phyloP scores from a whole-genome alignment of 441 rosid genomes.

The Erodium trifolium region DNA sequence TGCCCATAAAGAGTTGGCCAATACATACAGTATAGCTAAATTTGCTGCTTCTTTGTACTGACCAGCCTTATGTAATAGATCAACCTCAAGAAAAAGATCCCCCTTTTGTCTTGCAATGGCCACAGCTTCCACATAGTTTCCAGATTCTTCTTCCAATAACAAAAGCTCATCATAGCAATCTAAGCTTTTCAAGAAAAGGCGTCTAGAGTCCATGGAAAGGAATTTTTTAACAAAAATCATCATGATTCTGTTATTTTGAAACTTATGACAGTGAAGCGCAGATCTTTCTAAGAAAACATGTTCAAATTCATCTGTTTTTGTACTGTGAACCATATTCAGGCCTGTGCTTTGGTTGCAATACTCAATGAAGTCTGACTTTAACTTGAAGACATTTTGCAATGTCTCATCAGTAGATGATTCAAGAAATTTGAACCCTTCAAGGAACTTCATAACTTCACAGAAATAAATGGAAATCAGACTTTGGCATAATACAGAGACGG shows the following conservation, averaged over 20 bases:
- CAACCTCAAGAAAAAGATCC: slow-evolving; percentile 29
- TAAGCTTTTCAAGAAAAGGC: slow-evolving; percentile 27
- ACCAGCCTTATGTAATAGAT: slow-evolving; percentile 30
- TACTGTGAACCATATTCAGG: slow-evolving; percentile 15
- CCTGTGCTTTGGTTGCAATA: slow-evolving; percentile 25
- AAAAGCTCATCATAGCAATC: slow-evolving; percentile 38
- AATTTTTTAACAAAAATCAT: slow-evolving; percentile 35
- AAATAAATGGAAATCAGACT: slow-evolving; percentile 21
- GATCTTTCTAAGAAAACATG: slow-evolving; percentile 34
- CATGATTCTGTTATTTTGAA: slow-evolving; percentile 30
- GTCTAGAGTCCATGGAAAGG: slow-evolving; percentile 20
- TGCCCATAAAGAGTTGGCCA: slow-evolving; percentile 41
- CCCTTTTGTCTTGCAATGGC: slow-evolving; percentile 34
- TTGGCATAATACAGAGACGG: slow-evolving; percentile 23
- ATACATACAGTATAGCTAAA: slow-evolving; percentile 30
- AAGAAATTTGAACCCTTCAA: slow-evolving; percentile 22
- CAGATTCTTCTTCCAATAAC: slow-evolving; percentile 34
- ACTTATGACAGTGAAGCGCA: slow-evolving; percentile 28
- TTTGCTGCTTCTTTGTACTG: slow-evolving; percentile 27
- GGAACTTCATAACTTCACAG: slow-evolving; percentile 28
- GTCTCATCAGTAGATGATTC: neutral
- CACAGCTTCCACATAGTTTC: slow-evolving; percentile 42
- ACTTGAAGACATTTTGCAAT: neutral
- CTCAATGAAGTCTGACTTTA: slow-evolving; percentile 23
- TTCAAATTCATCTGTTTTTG: slow-evolving; percentile 26